Base-by-base conservation (phyloP, 805 yeast species). In the Blastobotrys parvus region DNA sequence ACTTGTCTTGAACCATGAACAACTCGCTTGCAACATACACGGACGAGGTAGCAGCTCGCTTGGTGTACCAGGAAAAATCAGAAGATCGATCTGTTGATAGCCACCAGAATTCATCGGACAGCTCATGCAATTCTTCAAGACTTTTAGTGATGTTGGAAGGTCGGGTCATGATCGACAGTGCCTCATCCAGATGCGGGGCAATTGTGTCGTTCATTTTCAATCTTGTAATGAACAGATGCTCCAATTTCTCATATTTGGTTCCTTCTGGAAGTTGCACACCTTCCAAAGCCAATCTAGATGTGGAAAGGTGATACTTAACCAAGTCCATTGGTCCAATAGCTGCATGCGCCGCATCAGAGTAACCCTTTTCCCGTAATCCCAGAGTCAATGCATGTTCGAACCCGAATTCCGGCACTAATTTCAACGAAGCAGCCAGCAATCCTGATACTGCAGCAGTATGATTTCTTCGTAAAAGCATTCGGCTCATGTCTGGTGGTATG, bases 21-120 rank as follows among this genome's bases (percentile, higher is more conserved):
- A 86, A 64, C 60, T 90, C 97, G 32, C 59, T 47, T 31, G 81
- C 75, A 2, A 83, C 82, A 60, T 84, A 86, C 2, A 82, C 72
- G 1, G 82, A 70, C 19, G 84, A 73, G 13, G 90, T 58, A 6
- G 83, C 73, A 13, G 82, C 65, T 50, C 98, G 70, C 57, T 88
- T 84, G n/a, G 94, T 69, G 61, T 90, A 90, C 98, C 98, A 90
- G 3, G 86, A 82, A 59, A 83, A 80, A 60, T 87, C 95, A 16
- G 65, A 78, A 17, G 92, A 74, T 42, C 62, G 56, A 58, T 89
- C 97, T 8, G 89, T 92, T 0, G 95, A 78, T 52, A 76, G 78
- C 61, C 64, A 87, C 36, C 85, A 75, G 46, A 90, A 70, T 58
- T 92, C 97, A 63, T 90, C 97, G 10, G 87, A 72, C 44, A 89